These are phyloP conservation scores for Solanum hybrid DNA, from an alignment of 305 asterid species.

Conservation along the genomic window DNA sequence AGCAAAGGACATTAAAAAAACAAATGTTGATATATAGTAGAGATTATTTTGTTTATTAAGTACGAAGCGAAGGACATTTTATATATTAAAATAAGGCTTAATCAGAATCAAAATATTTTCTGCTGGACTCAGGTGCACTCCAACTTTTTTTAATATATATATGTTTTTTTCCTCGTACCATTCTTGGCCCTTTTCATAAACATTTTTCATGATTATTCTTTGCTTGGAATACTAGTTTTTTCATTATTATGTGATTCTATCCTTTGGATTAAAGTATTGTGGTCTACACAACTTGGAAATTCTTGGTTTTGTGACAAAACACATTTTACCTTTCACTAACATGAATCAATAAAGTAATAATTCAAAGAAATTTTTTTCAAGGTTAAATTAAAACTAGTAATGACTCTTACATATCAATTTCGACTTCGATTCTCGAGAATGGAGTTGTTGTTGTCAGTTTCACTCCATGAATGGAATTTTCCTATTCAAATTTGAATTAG, in stretches of 20 bases:
- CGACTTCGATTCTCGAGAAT: neutral
- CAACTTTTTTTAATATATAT: neutral
- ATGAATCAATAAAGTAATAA: neutral
- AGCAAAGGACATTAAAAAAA: neutral
- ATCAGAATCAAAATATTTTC: neutral
- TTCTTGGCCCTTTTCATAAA: neutral
- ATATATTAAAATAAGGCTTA: neutral
- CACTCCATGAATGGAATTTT: neutral
- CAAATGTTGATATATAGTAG: neutral
- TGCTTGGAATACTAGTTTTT: neutral
- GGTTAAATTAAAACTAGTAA: neutral
- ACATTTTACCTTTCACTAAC: neutral
- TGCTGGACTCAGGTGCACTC: neutral
- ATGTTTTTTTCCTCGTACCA: neutral
- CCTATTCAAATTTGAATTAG: rapidly evolving
- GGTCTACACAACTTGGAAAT: neutral
- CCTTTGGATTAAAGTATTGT: neutral
- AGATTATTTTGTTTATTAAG: neutral
- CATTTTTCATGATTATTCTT: slow-evolving; percentile 3
- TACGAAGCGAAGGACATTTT: neutral
- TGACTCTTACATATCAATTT: neutral
- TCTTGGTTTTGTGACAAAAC: neutral
- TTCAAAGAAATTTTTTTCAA: neutral
- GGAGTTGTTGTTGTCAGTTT: neutral
- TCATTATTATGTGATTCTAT: neutral